Percentiles rank a stretch among this genome's conserved stretches.
These are phyloP conservation scores for Chalciporus piperatus DNA, from an alignment of 768 basidiomycete genomes.

Conservation along the genomic window DNA sequence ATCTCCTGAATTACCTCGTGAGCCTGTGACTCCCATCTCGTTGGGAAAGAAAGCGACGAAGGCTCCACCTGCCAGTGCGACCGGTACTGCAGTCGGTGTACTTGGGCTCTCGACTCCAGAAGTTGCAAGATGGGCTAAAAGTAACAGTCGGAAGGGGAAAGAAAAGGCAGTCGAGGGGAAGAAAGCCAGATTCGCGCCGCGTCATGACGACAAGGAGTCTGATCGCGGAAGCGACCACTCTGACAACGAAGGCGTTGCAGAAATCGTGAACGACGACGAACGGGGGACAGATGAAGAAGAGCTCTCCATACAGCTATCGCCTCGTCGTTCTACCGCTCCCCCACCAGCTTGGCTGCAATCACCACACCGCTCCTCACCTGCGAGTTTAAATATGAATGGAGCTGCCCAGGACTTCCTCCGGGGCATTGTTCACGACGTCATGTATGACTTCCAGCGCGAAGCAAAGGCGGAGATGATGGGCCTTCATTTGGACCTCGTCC, in stretches of 20 bases:
- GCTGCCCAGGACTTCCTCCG: conserved; percentile 57
- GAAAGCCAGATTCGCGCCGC: conserved; percentile 44
- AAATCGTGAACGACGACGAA: conserved; percentile 4
- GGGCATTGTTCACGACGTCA: conserved; percentile 63
- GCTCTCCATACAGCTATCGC: conserved; percentile 56
- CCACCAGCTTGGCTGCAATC: conserved; percentile 37
- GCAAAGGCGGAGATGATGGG: conserved; percentile 71
- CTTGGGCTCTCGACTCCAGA: conserved; percentile 54
- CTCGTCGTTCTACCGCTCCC: conserved; percentile 41
- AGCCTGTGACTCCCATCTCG: conserved; percentile 33
- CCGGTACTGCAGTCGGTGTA: conserved; percentile 25
- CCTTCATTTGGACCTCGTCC: conserved; percentile 68
- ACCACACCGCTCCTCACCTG: conserved; percentile 33
- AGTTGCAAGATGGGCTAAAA: conserved; percentile 48
- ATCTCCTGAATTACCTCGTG: conserved; percentile 32
- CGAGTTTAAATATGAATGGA: conserved; percentile 27
- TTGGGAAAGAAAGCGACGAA: conserved; percentile 21
- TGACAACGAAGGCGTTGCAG: not conserved
- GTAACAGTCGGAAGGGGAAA: conserved; percentile 33
- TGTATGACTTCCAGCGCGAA: conserved; percentile 72
- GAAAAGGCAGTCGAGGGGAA: conserved; percentile 31
- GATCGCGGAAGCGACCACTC: conserved; percentile 15
- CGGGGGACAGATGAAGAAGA: conserved; percentile 32
- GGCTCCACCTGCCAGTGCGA: conserved; percentile 2
- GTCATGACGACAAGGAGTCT: conserved; percentile 25